phyloP scores from a whole-genome alignment of 768 basidiomycete genomes.

The Hypholoma fasciculare region DNA sequence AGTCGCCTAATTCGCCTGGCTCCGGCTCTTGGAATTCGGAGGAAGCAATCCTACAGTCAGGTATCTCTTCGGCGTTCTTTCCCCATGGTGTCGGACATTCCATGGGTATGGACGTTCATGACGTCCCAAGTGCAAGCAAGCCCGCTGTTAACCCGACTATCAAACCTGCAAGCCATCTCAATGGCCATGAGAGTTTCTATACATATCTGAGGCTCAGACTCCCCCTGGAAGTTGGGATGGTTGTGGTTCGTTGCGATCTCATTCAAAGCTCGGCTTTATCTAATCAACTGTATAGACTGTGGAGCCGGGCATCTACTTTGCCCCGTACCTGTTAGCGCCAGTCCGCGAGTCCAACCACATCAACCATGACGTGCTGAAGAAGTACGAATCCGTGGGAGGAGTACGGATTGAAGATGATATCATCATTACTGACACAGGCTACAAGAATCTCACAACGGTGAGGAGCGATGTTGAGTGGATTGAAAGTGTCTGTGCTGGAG shows the following conservation, averaged over 20 bases:
- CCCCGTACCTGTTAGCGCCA: conserved; percentile 69
- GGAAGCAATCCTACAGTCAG: conserved; percentile 72
- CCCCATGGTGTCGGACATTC: conserved; percentile 93
- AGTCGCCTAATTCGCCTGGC: conserved; percentile 44
- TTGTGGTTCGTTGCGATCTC: conserved; percentile 60
- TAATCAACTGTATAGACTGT: conserved; percentile 58
- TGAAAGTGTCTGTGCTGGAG: conserved; percentile 80
- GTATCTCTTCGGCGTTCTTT: conserved; percentile 85
- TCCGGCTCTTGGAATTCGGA: conserved; percentile 61
- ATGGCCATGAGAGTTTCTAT: conserved; percentile 68
- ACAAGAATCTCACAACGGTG: conserved; percentile 85
- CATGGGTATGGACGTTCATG: conserved; percentile 93
- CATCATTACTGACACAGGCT: conserved; percentile 69
- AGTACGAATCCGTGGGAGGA: conserved; percentile 84
- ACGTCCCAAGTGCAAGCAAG: conserved; percentile 82
- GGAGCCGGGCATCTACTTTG: conserved; percentile 90
- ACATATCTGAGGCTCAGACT: conserved; percentile 77
- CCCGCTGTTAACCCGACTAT: conserved; percentile 60
- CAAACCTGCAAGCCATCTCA: conserved; percentile 24
- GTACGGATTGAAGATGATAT: conserved; percentile 95
- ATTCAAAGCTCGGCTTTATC: background rate
- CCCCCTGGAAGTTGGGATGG: conserved; percentile 76
- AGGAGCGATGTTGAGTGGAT: conserved; percentile 82
- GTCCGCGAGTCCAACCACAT: conserved; percentile 66
- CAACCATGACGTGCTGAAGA: conserved; percentile 63